Evolutionary conservation across 1,139 yeast species (phyloP), one percentile per base, ranked within the genome.

Genomic region (Arxiozyma heterogenica): DNA sequence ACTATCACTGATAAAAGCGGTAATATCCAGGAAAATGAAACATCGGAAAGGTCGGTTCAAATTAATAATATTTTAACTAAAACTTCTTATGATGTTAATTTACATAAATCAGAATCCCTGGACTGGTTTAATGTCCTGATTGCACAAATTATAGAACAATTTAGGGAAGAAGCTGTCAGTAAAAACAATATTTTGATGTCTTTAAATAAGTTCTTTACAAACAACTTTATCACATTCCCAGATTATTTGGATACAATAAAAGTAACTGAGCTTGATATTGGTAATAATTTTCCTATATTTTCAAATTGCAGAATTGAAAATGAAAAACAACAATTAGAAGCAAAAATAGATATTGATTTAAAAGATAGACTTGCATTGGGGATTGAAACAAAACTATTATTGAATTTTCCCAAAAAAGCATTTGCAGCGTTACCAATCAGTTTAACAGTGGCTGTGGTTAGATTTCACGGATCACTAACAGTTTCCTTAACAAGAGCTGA

Each of bases 91-190:
- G 89, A 93, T 65, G 97, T 93, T 1, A 82, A 84, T 47, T 83
- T 83, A 25, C 98, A 94, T 68, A 75, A 84, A 2, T 80, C 97
- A 0, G 99, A 93, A 72, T 85, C 96, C 0, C 73, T 93, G 54
- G 98, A 93, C 69, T 93, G 99, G 98, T 89, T 93, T 67, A 93
- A 93, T 63, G 98, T 93, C 1, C 74, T 93, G 50, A 79, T 93
- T 23, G 98, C 97, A 0, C 98, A 94, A 67, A 84, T 91, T 5
- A 84, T 93, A 25, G 81, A 89, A 23, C 96, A 91, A 62, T 78
- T 90, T 57, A 77, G 99, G 56, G 79, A 83, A 22, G 98, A 93
- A 67, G 98, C 98, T 0, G 72, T 88, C 56, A 76, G 80, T 52
- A 82, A 90, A 48, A 95, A 93, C 68, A 90, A 90, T 66, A 85